These are phyloP conservation scores for Fusarium domesticum DNA, from an alignment of 2,329 filamentous ascomycete genomes.

Conservation along the genomic window DNA sequence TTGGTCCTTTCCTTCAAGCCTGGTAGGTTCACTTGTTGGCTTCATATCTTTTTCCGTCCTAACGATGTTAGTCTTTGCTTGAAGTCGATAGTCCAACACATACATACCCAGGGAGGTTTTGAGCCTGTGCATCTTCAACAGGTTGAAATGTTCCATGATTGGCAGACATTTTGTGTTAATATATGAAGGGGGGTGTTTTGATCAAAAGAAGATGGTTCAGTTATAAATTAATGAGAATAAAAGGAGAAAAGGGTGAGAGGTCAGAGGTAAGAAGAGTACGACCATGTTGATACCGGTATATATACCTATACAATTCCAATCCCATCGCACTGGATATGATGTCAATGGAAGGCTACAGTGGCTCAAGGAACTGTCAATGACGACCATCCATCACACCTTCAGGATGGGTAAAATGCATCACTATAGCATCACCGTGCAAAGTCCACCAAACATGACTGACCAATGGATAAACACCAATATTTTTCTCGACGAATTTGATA, in stretches of 20 bases:
- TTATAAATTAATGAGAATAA: no score
- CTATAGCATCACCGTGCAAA: neutral
- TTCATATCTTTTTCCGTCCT: slow-evolving; percentile 39
- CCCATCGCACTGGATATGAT: neutral
- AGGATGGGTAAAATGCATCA: neutral
- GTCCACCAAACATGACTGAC: no score
- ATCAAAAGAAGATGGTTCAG: neutral
- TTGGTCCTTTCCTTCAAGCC: slow-evolving; percentile 38
- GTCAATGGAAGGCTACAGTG: neutral
- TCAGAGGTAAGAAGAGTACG: neutral
- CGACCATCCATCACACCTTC: neutral
- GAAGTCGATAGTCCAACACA: rapidly evolving
- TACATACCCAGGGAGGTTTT: slow-evolving; percentile 38
- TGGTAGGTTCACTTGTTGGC: slow-evolving; percentile 40
- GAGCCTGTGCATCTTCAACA: slow-evolving; percentile 34
- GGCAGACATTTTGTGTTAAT: slow-evolving; percentile 15
- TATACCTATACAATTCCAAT: neutral
- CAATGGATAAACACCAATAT: no score
- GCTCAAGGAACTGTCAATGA: neutral
- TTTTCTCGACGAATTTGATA: no score
- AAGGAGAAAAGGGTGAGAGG: neutral
- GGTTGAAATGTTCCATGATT: slow-evolving; percentile 35
- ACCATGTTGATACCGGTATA: neutral
- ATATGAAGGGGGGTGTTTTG: neutral
- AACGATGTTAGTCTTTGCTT: neutral